Evolutionary conservation across 345 rosid genomes (phyloP), one percentile per base, ranked within the genome.

Genomic region (Garcia nutans): DNA sequence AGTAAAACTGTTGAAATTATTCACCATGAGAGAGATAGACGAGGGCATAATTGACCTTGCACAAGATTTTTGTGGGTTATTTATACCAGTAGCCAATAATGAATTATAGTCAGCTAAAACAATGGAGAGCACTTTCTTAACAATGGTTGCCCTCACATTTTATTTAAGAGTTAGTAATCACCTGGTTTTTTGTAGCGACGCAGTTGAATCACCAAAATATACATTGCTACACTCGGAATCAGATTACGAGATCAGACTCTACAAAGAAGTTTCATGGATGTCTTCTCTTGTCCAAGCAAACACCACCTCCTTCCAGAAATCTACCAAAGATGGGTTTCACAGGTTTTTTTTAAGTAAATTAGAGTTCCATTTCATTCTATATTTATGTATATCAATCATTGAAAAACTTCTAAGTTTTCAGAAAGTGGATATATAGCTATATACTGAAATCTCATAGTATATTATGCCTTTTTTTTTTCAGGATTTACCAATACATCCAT

Each of bases 301-400:
- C 71, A 79, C 88, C 64, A 1, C 50, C 50, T 47, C 13, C 50
- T 88, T 88, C 41, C 10, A 42, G 31, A 76, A 76, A 57, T 83
- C 87, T 33, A 88, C 89, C 70, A 79, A 47, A 70, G 74, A 75
- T 54, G 91, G 91, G 54, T 86, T 86, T 59, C 91, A 86, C 83
- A 83, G 87, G 90, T 28, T 28, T 28, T 28, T 28, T 84, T 81
- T 28, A 52, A 52, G 3, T 54, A 10, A 52, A 12, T 3, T 3
- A 10, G 12, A 47, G 50, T 9, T 12, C 50, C 1, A 47, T 9
- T 9, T 47, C 50, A 47, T 47, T 47, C 50, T 47, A 8, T 47
- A 47, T 8, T 47, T 47, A 47, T 11, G 13, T 2, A 47, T 47
- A 47, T 2, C 31, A 28, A 28, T 28, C 31, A 28, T 28, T 28